These are phyloP conservation scores for Phytophthora tubulina DNA, from an alignment of 352 stramenopile genomes.

Conservation along the genomic window DNA sequence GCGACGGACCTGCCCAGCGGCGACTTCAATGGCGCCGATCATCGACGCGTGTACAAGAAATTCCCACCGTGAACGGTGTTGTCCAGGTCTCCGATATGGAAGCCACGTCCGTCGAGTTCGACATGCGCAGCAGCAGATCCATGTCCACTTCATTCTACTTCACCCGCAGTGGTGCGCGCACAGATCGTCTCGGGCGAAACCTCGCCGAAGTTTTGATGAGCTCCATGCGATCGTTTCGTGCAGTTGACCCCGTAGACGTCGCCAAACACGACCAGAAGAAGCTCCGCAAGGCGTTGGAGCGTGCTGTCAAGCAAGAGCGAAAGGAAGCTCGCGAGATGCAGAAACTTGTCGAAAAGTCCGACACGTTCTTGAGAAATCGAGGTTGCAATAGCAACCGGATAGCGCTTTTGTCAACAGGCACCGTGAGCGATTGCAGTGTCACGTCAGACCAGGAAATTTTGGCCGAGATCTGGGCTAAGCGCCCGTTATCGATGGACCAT, in stretches of 20 bases:
- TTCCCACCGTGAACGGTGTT: constrained; percentile 1
- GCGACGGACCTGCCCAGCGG: background rate
- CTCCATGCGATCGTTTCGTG: constrained; percentile 16
- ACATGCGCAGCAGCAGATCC: constrained; percentile 30
- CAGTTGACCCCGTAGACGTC: constrained; percentile 6
- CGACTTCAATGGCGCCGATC: constrained; percentile 4
- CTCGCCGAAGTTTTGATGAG: constrained; percentile 7
- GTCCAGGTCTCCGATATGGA: background rate
- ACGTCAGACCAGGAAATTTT: constrained; percentile 33
- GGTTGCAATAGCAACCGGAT: constrained; percentile 25
- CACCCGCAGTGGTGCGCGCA: background rate
- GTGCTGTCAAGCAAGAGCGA: constrained; percentile 38
- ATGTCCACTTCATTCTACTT: constrained; percentile 28
- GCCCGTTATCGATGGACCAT: constrained; percentile 9
- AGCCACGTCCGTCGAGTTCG: constrained; percentile 25
- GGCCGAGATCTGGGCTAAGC: constrained; percentile 35
- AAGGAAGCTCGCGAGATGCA: constrained; percentile 48
- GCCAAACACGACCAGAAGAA: constrained; percentile 45
- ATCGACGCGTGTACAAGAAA: background rate
- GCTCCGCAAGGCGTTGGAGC: constrained; percentile 43
- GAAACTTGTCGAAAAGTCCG: constrained; percentile 32
- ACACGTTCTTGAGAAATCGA: constrained; percentile 27
- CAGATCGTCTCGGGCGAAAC: constrained; percentile 16
- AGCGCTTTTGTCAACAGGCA: constrained; percentile 13
- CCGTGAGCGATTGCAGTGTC: constrained; percentile 15